Evolutionary conservation across 2,329 filamentous ascomycete genomes (phyloP), one percentile per base, ranked within the genome.

Genomic region (Penicillium vulpinum): DNA sequence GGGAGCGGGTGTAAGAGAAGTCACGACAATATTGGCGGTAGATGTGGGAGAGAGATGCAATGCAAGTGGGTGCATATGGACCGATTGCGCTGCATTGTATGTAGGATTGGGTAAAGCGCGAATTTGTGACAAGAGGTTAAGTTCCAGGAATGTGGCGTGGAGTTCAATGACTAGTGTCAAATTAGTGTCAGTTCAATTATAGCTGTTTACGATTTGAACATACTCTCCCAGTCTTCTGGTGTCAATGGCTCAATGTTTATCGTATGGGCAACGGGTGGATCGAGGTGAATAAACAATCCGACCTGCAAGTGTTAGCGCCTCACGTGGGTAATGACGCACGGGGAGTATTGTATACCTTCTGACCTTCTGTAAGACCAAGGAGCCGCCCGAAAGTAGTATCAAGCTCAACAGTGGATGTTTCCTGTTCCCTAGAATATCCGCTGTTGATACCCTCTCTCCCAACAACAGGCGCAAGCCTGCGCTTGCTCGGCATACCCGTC

Each of bases 401-500:
- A 39, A 97, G 84, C 77, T 97, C 93, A 45, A 97, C 86, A 0
- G 88, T 81, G 31, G 88, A 80, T 6, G 89, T 76, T 61, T 96
- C 92, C 70, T 92, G 89, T 59, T 94, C 90, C 67, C 87, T 83
- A 13, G 80, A 78, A n/a, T 77, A 73, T n/a, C 79, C 81, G 29
- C 81, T 81, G 63, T 79, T 84, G 65, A 92, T 83, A 0, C 90
- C 89, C 70, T 94, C 89, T 64, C 88, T 86, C 55, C 85, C 83
- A 28, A 94, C 85, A 28, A 92, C 82, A 0, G 90, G 85, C 13
- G 87, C 85, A 64, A 89, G 79, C 73, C 87, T 89, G 70, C 90
- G 86, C 81, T 92, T 95, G 80, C 92, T 97, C 63, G 92, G 89
- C 91, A 99, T 95, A 66, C 94, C 94, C 11, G 94, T 97, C 94